Base-by-base conservation (phyloP, 2,329 filamentous ascomycete genomes). In the Sordariomycetes sp. region DNA sequence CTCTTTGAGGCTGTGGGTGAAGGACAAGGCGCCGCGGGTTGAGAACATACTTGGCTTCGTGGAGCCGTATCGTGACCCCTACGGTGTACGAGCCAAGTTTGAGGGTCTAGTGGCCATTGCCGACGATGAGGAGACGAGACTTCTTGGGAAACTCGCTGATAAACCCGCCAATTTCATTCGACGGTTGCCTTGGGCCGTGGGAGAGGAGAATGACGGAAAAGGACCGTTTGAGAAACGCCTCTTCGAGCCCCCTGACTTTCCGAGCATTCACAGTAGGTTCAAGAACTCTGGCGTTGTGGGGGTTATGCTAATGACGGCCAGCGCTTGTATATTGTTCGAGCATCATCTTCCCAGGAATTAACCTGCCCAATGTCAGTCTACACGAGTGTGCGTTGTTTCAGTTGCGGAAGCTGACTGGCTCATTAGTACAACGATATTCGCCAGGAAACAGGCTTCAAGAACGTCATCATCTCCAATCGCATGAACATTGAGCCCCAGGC, bases 181-280 rank as follows among this genome's bases (percentile, higher is more conserved):
- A 1, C 79, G 81, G 56, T 71, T 89, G 2, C 86, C 86, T 1
- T 90, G 86, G 86, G 72, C 76, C 10, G 72, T 74, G 3, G 8
- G 59, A 3, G 36, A 39, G 10, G 65, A 67, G 10, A 70, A 70
- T 59, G 63, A 66, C 51, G 68, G 68, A 0, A 75, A 71, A 58
- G 73, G 73, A 10, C 79, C 80, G 0, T 90, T 89, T 64, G 86
- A 90, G 67, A 89, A 88, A 65, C 80, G 82, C 64, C 79, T 81
- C 56, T 90, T 90, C 65, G 72, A 87, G 13, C 80, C 81, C 42
- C 86, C 86, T 0, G 86, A 89, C 65, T 89, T 90, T 66, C 86
- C 85, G 1, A 86, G 80, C 13, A 73, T 90, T 3, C 85, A 90
- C 63, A 78, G 87, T 60, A 66, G 36, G 36, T 39, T 39, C 36